Evolutionary conservation across 371 early-diverging fungal genomes (phyloP), one percentile per base, ranked within the genome.

Genomic region (Ordospora colligata): DNA sequence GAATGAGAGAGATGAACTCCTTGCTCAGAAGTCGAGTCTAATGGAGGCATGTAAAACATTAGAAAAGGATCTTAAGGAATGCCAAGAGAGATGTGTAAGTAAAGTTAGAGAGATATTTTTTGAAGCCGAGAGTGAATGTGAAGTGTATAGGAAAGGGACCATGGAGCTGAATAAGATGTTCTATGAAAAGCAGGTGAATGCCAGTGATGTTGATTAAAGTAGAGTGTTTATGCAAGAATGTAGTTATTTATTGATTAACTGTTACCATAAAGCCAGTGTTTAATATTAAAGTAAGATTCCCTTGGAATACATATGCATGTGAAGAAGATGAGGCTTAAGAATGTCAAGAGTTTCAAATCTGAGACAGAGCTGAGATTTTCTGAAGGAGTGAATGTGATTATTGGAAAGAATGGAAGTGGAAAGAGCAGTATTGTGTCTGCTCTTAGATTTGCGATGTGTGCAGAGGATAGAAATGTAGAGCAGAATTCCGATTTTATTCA

Each of bases 341-440:
- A 83, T 58, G 82, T 79, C 76, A 76, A 78, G 53, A 79, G 78
- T 63, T 84, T 84, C 49, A 67, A 69, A 27, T 66, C 54, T 12
- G 43, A 66, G 40, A 50, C 66, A 22, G 5, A 25, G 17, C 42
- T 84, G 2, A 51, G 25, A 12, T 22, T 85, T 2, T 67, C 73
- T n/a, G 27, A 52, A 17, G 25, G 63, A 7, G 44, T 14, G 32
- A 84, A 83, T 63, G 70, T 85, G 6, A 67, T 85, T 21, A 45
- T 82, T n/a, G 98, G 97, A 43, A 88, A 94, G 76, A 98, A 97
- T 84, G 99, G 99, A 45, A 91, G 95, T 7, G 99, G 97, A 23
- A 99, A 99, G 85, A 92, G 92, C 83, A 99, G 95, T 85, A 94
- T 99, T 83, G 94, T 99, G 81, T 89, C 73, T 89, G 97, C 99